Evolutionary conservation across 352 stramenopile genomes (phyloP).

Genomic region (Phytophthora uliginosa): DNA sequence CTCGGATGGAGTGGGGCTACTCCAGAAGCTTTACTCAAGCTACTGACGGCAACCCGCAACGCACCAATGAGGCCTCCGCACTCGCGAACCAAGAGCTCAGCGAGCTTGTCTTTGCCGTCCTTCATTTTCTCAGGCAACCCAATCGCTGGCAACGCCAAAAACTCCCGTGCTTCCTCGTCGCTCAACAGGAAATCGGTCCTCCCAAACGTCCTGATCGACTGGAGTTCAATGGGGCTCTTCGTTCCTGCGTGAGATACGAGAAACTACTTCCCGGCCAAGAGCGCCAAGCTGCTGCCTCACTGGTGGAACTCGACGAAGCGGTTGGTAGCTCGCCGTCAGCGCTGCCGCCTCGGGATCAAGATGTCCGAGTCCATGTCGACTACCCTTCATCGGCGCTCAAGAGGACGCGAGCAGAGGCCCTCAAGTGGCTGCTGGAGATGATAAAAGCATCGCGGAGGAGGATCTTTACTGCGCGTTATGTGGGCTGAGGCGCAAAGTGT

Average conservation of each 20-base stretch:
- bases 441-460: not conserved
- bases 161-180: not conserved
- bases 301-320: constrained; percentile 3
- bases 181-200: not conserved
- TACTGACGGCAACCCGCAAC: not conserved
- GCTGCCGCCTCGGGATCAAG: not conserved
- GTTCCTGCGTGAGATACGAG: not conserved
- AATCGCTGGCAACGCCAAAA: not conserved
- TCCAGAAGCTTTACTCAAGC: not conserved
- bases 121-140: not conserved
- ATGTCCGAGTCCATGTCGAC: not conserved
- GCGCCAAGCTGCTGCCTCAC: constrained; percentile 14
- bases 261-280: constrained; percentile 45
- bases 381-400: not conserved
- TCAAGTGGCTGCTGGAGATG: not conserved
- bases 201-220: not conserved
- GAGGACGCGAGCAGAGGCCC: not conserved
- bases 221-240: not conserved
- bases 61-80: not conserved
- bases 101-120: not conserved
- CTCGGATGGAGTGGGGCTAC: not conserved
- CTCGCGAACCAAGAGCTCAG: not conserved
- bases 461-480: constrained; percentile 11
- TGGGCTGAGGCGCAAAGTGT: constrained; percentile 30
- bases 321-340: constrained; percentile 28